Evolutionary conservation across 2,329 filamentous ascomycete species (phyloP).

Genomic region (Alternaria arborescens): DNA sequence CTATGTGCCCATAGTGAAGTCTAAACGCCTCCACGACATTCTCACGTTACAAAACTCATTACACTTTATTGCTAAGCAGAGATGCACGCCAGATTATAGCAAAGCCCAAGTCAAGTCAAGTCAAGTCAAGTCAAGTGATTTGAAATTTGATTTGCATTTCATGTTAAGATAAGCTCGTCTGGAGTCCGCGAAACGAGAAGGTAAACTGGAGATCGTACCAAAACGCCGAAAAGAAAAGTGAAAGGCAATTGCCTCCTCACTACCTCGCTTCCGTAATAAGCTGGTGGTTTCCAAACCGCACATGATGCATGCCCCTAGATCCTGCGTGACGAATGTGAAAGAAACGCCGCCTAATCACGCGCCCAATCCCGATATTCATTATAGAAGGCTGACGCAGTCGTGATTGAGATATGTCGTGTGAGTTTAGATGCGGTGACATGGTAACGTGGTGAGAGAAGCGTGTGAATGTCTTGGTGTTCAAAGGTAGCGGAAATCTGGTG

Average conservation of each 20-base stretch:
- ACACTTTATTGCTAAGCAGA: accelerated
- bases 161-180: neutral
- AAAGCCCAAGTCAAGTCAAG: neutral
- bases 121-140: neutral
- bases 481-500: constrained; percentile 72
- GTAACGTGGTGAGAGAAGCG: constrained; percentile 8
- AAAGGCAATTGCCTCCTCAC: neutral
- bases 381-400: constrained; percentile 98
- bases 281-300: neutral
- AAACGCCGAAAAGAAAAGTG: neutral
- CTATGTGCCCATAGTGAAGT: neutral
- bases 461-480: constrained; percentile 5
- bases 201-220: neutral
- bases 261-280: neutral
- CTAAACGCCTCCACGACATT: neutral
- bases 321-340: neutral
- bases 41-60: neutral
- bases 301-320: neutral
- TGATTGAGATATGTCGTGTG: constrained; percentile 50
- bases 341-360: neutral
- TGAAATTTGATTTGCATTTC: neutral
- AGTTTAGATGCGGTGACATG: constrained; percentile 4
- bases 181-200: neutral
- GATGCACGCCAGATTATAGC: neutral
- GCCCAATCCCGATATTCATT: constrained; percentile 57